Evolutionary conservation across 108 stramenopile species (phyloP).

Genomic region (Cyclostephanos tholiformis): DNA sequence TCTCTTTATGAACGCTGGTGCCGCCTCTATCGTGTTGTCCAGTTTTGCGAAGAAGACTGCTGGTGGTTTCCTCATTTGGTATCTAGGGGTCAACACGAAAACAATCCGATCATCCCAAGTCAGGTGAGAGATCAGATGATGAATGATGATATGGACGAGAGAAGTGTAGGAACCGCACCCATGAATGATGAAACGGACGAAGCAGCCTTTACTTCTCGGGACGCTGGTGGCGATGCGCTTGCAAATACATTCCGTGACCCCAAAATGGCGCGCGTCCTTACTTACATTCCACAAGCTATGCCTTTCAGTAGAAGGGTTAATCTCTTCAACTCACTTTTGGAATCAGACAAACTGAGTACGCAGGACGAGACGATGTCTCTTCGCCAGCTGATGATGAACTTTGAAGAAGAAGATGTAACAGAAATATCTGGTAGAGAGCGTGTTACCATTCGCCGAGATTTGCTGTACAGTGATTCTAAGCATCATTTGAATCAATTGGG

Average conservation of each 20-base stretch:
- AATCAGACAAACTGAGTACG: conserved; percentile 64
- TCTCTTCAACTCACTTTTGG: conserved; percentile 75
- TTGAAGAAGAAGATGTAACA: conserved; percentile 45
- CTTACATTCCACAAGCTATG: conserved; percentile 80
- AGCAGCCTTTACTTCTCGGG: conserved; percentile 20
- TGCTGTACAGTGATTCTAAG: conserved; percentile 81
- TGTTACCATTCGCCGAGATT: conserved; percentile 70
- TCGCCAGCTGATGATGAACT: conserved; percentile 46
- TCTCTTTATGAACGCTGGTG: conserved; percentile 85
- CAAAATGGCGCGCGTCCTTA: conserved; percentile 83
- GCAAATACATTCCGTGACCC: conserved; percentile 79
- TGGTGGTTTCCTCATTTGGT: conserved; percentile 81
- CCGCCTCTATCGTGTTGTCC: conserved; percentile 56
- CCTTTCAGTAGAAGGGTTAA: conserved; percentile 82
- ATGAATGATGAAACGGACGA: conserved; percentile 25
- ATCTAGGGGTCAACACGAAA: conserved; percentile 51
- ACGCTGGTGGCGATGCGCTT: conserved; percentile 68
- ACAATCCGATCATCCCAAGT: conserved; percentile 49
- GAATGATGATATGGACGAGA: conserved; percentile 44
- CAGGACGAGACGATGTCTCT: conserved; percentile 43
- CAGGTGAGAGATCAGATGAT: conserved; percentile 41
- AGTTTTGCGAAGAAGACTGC: conserved; percentile 75
- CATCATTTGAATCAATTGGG: conserved; percentile 65
- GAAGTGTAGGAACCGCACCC: conserved; percentile 23
- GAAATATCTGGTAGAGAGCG: conserved; percentile 57